These are phyloP conservation scores for Nyctanthes arbortristis DNA, from an alignment of 257 asterid species.

Conservation along the genomic window DNA sequence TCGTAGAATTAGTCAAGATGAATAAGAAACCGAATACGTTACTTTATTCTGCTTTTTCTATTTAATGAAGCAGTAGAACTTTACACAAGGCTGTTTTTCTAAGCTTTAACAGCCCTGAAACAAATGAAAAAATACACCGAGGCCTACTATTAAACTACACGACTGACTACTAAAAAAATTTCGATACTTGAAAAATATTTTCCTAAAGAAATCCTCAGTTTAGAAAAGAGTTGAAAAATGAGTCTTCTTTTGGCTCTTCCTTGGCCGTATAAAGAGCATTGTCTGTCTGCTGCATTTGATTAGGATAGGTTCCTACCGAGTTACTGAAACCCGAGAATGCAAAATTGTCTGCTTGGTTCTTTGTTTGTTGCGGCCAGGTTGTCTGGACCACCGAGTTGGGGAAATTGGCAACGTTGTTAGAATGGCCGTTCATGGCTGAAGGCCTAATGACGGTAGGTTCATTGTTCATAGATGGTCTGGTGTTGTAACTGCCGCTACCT, in stretches of 20 bases:
- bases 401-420: no score
- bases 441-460: conserved; percentile 31
- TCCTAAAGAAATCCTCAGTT: conserved; percentile 21
- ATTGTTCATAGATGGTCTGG: conserved; percentile 25
- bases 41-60: not conserved
- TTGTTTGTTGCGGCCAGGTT: conserved; percentile 25
- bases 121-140: not conserved
- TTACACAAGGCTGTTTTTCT: not conserved
- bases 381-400: conserved; percentile 25
- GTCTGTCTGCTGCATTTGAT: conserved; percentile 29
- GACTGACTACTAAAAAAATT: not conserved
- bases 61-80: not conserved
- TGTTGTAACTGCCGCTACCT: conserved; percentile 38
- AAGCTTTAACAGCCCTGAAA: not conserved
- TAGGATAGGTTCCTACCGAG: conserved; percentile 28
- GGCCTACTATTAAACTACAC: conserved; percentile 1
- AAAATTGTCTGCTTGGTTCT: conserved; percentile 31
- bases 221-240: conserved; percentile 35
- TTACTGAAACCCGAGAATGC: conserved; percentile 26
- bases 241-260: conserved; percentile 43
- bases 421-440: conserved; percentile 25
- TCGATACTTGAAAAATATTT: not conserved
- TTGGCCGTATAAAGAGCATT: conserved; percentile 23
- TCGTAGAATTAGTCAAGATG: not conserved
- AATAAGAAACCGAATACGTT: not conserved